Conservation (phyloP, 2,329 filamentous ascomycete species). For the Aspergillus sp. region DNA sequence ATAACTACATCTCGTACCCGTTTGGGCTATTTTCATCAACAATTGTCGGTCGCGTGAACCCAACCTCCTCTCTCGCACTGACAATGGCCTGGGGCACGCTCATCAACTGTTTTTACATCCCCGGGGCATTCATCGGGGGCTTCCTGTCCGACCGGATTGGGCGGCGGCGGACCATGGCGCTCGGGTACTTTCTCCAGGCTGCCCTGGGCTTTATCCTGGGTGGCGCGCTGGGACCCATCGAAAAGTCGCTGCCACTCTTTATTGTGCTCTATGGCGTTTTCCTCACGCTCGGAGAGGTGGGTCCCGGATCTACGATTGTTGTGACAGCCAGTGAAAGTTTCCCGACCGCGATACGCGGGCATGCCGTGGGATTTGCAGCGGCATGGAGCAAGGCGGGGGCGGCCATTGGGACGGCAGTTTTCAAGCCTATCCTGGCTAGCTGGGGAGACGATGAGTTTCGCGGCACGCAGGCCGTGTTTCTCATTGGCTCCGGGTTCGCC, state of each 20-base stretch:
- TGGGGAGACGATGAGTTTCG: constrained; percentile 44
- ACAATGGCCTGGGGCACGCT: constrained; percentile 52
- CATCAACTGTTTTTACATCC: constrained; percentile 56
- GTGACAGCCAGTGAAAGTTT: constrained; percentile 51
- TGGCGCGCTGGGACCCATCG: constrained; percentile 50
- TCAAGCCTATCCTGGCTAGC: constrained; percentile 53
- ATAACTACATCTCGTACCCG: constrained; percentile 59
- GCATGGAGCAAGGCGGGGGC: constrained; percentile 55
- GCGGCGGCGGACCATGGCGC: constrained; percentile 53
- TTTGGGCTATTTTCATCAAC: constrained; percentile 59
- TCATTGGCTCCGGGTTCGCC: constrained; percentile 56
- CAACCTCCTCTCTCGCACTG: constrained; percentile 42
- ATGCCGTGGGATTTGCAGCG: constrained; percentile 52
- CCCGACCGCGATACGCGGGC: constrained; percentile 53
- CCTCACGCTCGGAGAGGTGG: constrained; percentile 53
- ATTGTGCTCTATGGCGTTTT: constrained; percentile 57
- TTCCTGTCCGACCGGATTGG: constrained; percentile 54
- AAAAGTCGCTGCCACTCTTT: constrained; percentile 53
- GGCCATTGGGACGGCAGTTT: constrained; percentile 55
- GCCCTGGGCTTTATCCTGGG: constrained; percentile 54
- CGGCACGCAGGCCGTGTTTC: constrained; percentile 53
- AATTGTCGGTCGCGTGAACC: constrained; percentile 51
- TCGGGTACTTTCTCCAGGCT: constrained; percentile 51
- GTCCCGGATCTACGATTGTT: constrained; percentile 49
- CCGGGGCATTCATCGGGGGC: constrained; percentile 51